Evolutionary conservation across 2,329 filamentous ascomycete genomes (phyloP).

Genomic region (Apiospora pterosperma): DNA sequence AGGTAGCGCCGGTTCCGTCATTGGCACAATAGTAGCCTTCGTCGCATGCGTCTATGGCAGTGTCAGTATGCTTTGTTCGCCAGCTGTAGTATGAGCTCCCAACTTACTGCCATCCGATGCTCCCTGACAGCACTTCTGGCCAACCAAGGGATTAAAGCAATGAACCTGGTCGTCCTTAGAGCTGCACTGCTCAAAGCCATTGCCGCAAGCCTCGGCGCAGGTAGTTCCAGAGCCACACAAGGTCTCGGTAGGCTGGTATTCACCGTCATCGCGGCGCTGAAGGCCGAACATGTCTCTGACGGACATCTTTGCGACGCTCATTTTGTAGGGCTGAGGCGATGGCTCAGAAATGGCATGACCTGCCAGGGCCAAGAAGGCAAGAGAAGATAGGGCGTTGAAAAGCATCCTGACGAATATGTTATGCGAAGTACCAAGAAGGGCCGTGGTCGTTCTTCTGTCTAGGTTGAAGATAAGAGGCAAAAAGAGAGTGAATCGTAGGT

Average conservation of each 20-base stretch:
- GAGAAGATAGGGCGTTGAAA: constrained; percentile 15
- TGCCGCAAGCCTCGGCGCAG: constrained; percentile 31
- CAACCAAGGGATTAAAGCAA: constrained; percentile 52
- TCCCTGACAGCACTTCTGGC: constrained; percentile 53
- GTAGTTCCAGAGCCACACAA: constrained; percentile 24
- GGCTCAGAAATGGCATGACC: constrained; percentile 21
- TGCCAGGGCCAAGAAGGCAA: constrained; percentile 20
- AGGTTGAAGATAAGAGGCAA: background rate
- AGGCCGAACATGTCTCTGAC: constrained; percentile 22
- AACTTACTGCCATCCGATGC: constrained; percentile 47
- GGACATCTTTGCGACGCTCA: constrained; percentile 23
- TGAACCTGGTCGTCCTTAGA: constrained; percentile 45
- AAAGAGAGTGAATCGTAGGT: background rate
- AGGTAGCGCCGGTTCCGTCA: constrained; percentile 46
- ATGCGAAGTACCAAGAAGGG: background rate
- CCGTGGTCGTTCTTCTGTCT: background rate
- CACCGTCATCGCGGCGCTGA: constrained; percentile 19
- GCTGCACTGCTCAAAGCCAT: constrained; percentile 26
- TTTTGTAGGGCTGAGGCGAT: constrained; percentile 19
- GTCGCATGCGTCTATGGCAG: constrained; percentile 54
- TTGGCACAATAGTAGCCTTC: constrained; percentile 61
- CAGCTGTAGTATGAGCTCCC: constrained; percentile 16
- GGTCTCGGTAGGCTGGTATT: constrained; percentile 24
- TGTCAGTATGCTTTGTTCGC: constrained; percentile 13
- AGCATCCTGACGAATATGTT: constrained; percentile 17